phyloP scores from a whole-genome alignment of 805 yeast genomes.

The Kluyveromyces lactis region DNA sequence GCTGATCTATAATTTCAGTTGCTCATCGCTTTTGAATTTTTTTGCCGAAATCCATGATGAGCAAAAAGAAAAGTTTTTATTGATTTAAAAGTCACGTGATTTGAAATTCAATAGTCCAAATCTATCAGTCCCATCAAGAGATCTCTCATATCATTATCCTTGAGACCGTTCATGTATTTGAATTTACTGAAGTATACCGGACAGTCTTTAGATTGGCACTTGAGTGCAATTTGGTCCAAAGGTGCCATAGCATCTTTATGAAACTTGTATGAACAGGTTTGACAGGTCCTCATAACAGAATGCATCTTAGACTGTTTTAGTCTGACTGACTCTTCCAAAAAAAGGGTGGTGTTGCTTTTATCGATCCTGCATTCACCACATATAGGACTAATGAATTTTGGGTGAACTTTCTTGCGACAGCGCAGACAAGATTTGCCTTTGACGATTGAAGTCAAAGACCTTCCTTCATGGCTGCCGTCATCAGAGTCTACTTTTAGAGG shows the following conservation, averaged over 20 bases:
- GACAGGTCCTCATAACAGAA: slow-evolving; percentile 29
- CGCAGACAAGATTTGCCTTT: slow-evolving; percentile 24
- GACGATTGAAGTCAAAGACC: slow-evolving; percentile 14
- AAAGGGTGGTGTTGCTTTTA: slow-evolving; percentile 1
- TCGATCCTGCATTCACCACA: slow-evolving; percentile 20
- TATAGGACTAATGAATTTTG: slow-evolving; percentile 16
- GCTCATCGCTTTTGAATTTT: too few species aligned
- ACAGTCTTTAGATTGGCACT: slow-evolving; percentile 60
- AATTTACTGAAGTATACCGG: slow-evolving; percentile 48
- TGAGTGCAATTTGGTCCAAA: slow-evolving; percentile 22
- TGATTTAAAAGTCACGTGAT: too few species aligned
- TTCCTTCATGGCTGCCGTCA: neutral
- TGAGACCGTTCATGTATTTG: slow-evolving; percentile 31
- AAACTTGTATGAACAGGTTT: slow-evolving; percentile 28
- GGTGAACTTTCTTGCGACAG: slow-evolving; percentile 21
- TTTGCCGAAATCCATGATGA: too few species aligned
- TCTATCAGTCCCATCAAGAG: slow-evolving; percentile 8
- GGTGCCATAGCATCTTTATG: slow-evolving; percentile 20
- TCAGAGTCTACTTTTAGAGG: neutral
- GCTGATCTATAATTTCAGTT: too few species aligned
- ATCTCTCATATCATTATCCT: slow-evolving; percentile 11
- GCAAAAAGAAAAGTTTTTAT: too few species aligned
- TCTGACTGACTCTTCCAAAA: slow-evolving; percentile 3
- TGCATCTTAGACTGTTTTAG: slow-evolving; percentile 22
- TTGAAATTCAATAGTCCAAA: slow-evolving; percentile 13